A percentile compares a stretch with the other conserved stretches of the same genome.
Evolutionary conservation across 2,329 filamentous ascomycete genomes (phyloP).

Genomic region (Hypoxylon sp.): DNA sequence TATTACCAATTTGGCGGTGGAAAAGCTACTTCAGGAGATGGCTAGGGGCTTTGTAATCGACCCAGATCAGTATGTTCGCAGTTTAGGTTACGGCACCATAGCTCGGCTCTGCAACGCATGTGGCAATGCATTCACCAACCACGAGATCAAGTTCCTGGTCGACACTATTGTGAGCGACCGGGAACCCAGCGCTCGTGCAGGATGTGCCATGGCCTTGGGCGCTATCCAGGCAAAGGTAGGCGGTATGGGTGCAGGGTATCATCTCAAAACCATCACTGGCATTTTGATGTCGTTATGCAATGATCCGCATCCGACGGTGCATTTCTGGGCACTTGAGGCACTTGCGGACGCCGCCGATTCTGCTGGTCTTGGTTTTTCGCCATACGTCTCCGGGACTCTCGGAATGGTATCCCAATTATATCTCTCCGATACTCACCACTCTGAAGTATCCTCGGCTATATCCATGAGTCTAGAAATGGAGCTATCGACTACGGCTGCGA

Average conservation of each 20-base stretch:
- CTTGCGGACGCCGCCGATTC: slow-evolving; percentile 89
- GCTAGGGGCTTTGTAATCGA: slow-evolving; percentile 81
- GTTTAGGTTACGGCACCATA: slow-evolving; percentile 85
- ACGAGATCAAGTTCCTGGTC: slow-evolving; percentile 90
- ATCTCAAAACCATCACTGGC: slow-evolving; percentile 96
- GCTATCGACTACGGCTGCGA: slow-evolving; percentile 83
- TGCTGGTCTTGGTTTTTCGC: slow-evolving; percentile 90
- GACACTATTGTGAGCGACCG: slow-evolving; percentile 95
- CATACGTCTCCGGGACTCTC: slow-evolving; percentile 89
- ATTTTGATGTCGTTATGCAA: slow-evolving; percentile 98
- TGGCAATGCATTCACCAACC: slow-evolving; percentile 89
- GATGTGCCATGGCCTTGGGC: slow-evolving; percentile 93
- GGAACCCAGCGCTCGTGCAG: slow-evolving; percentile 92
- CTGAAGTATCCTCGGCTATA: slow-evolving; percentile 82
- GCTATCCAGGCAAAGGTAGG: slow-evolving; percentile 96
- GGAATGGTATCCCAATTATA: slow-evolving; percentile 96
- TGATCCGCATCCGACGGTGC: slow-evolving; percentile 93
- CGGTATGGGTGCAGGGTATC: slow-evolving; percentile 96
- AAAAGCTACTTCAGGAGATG: slow-evolving; percentile 86
- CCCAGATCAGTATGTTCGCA: slow-evolving; percentile 87
- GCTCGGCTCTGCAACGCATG: slow-evolving; percentile 87
- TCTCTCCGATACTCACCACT: slow-evolving; percentile 89
- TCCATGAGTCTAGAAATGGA: slow-evolving; percentile 94
- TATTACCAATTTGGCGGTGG: slow-evolving; percentile 80
- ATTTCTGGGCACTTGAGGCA: slow-evolving; percentile 96